Conservation (phyloP, 352 stramenopile species). For the Pythium coloratum region DNA sequence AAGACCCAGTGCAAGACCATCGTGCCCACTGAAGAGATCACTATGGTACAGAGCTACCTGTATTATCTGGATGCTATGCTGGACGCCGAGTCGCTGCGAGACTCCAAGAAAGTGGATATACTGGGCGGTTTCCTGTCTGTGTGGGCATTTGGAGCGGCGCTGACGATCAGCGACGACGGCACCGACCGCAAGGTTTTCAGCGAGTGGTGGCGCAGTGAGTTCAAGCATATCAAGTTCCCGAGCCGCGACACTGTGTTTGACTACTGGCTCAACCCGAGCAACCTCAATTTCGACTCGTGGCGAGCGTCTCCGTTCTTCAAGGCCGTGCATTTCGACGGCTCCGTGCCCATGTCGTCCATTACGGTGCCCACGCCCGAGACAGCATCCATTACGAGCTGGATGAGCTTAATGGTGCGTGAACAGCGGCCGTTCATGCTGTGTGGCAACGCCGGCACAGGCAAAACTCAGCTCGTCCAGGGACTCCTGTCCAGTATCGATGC, state of each 20-base stretch:
- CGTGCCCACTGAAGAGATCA: conserved; percentile 90
- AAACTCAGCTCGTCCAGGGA: conserved; percentile 92
- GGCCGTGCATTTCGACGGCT: conserved; percentile 72
- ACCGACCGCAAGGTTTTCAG: conserved; percentile 93
- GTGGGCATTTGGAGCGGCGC: conserved; percentile 90
- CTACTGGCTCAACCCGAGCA: conserved; percentile 93
- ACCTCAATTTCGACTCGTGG: conserved; percentile 92
- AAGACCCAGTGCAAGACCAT: conserved; percentile 87
- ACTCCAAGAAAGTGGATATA: conserved; percentile 73
- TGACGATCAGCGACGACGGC: conserved; percentile 91
- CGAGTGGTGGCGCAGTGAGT: conserved; percentile 93
- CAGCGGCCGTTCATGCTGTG: conserved; percentile 94
- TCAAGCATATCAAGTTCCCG: conserved; percentile 95
- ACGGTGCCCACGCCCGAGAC: conserved; percentile 94
- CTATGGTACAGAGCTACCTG: conserved; percentile 89
- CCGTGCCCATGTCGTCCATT: conserved; percentile 76
- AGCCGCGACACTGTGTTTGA: conserved; percentile 94
- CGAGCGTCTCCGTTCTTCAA: conserved; percentile 92
- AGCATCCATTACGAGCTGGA: conserved; percentile 92
- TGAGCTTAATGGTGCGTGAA: conserved; percentile 92
- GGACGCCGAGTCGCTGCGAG: conserved; percentile 60
- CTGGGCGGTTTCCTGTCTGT: conserved; percentile 92
- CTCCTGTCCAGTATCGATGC: conserved; percentile 59
- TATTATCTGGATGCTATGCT: conserved; percentile 91
- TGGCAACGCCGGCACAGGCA: conserved; percentile 91